Percentiles rank a stretch among this genome's conserved stretches.
phyloP scores from a whole-genome alignment of 1,284 basidiomycete genomes.

The Marasmius fiardii region DNA sequence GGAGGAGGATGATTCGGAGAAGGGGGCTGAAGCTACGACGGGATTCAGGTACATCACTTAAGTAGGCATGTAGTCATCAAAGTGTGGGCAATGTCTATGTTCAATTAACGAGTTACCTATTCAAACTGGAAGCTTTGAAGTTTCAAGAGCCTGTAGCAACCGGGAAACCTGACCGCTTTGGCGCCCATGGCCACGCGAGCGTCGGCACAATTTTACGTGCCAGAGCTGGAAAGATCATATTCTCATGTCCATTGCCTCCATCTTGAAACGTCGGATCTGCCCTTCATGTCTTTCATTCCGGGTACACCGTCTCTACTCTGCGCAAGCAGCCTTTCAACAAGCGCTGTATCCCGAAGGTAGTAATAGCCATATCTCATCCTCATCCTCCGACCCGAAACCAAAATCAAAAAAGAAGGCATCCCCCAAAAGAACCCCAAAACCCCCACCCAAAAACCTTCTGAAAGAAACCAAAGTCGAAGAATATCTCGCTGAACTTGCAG shows the following conservation, averaged over 20 bases:
- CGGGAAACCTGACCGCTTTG: too few relatives aligned
- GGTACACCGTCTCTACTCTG: background rate
- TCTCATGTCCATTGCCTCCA: constrained; percentile 1
- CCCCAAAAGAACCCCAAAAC: constrained; percentile 6
- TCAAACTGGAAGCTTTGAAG: too few relatives aligned
- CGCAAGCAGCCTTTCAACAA: background rate
- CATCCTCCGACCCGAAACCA: background rate
- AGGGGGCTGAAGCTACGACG: constrained; percentile 24
- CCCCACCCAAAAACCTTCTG: constrained; percentile 23
- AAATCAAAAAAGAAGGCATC: constrained; percentile 1
- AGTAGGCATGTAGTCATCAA: background rate
- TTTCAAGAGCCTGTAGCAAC: too few relatives aligned
- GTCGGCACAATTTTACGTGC: background rate
- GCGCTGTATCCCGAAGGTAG: background rate
- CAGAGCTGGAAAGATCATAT: background rate
- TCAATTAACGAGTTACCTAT: too few relatives aligned
- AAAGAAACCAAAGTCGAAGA: constrained; percentile 45
- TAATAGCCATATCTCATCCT: background rate
- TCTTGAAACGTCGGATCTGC: background rate
- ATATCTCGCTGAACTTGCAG: constrained; percentile 51
- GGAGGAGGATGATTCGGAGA: constrained; percentile 23
- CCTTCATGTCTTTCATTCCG: background rate
- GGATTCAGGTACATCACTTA: constrained; percentile 38
- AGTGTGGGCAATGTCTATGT: too few relatives aligned
- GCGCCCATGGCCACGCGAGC: background rate